Evolutionary conservation across 2,329 filamentous ascomycete species (phyloP), one percentile per base, ranked within the genome.

Genomic region (Aureobasidium sp.): DNA sequence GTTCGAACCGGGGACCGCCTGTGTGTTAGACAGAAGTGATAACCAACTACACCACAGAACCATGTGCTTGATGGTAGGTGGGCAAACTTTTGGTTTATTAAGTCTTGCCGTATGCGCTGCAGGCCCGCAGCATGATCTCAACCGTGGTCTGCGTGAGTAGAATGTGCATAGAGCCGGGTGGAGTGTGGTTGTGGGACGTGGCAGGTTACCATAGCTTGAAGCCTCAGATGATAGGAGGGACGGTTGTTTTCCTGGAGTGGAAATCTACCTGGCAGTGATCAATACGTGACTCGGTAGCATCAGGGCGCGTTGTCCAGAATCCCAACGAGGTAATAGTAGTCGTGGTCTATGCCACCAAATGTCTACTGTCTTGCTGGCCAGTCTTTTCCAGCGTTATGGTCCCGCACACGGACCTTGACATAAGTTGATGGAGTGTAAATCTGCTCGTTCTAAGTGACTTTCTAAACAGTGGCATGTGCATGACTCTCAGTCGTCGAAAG

Each of bases 11-110:
- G 29, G 47, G 47, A 51, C 47, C 47, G 47, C 47, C 47, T 51
- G 47, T 51, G 47, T 51, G 47, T 51, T 51, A 51, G 47, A 51
- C 47, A 51, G 47, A 51, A 51, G 48, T 51, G 48, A 51, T 51
- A 51, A 51, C 48, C 48, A 51, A 53, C 49, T 53, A 53, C 49
- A 53, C 49, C 49, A 53, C 49, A 53, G 49, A 53, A 53, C 49
- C 49, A 53, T 53, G 34, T 53, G 49, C 34, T 53, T 39, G 20
- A 41, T 53, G 49, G 20, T 8, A 45, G 5, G 11, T 11, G 14
- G 0, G 12, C 9, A 15, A 53, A 27, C 3, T 6, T n/a, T 27
- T 11, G 11, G 1, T 8, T 7, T 7, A 45, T 45, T 3, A 45
- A 27, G 42, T 27, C 6, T 11, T 1, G 5, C 20, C 9, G 5